phyloP scores from a whole-genome alignment of 495 filamentous ascomycete genomes.

The Massariosphaeria phaeospora region DNA sequence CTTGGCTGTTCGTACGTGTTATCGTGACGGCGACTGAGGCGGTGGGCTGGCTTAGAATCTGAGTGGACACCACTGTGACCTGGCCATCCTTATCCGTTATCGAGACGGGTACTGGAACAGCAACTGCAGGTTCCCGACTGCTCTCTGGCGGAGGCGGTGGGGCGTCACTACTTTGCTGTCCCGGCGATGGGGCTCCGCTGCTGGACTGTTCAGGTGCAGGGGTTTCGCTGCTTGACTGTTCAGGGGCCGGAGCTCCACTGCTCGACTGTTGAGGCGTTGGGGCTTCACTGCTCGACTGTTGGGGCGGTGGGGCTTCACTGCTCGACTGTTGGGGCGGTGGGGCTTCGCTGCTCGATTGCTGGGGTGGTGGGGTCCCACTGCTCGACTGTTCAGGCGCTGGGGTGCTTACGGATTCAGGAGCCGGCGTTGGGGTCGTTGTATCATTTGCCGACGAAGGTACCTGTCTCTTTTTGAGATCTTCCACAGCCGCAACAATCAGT shows the following conservation, averaged over 20 bases:
- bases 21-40: slow-evolving; percentile 26
- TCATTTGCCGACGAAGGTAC: slow-evolving; percentile 11
- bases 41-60: slow-evolving; percentile 24
- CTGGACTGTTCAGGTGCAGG: neutral
- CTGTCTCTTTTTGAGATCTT: slow-evolving; percentile 38
- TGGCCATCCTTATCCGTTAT: slow-evolving; percentile 18
- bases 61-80: slow-evolving; percentile 9
- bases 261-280: neutral
- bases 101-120: slow-evolving; percentile 33
- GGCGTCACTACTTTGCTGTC: neutral
- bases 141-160: slow-evolving; percentile 12
- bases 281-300: too few species aligned
- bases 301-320: neutral
- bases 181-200: neutral
- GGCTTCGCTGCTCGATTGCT: neutral
- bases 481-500: slow-evolving; percentile 37
- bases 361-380: neutral
- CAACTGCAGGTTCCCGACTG: slow-evolving; percentile 8
- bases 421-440: slow-evolving; percentile 7
- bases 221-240: neutral
- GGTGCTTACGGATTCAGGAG: too few species aligned
- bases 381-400: neutral
- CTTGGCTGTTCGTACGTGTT: slow-evolving; percentile 24
- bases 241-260: neutral
- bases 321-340: neutral